Percentiles rank a stretch among this genome's conserved stretches.
Conservation (phyloP, 192 early-diverging fungal species). For the Coemansia sp. region DNA sequence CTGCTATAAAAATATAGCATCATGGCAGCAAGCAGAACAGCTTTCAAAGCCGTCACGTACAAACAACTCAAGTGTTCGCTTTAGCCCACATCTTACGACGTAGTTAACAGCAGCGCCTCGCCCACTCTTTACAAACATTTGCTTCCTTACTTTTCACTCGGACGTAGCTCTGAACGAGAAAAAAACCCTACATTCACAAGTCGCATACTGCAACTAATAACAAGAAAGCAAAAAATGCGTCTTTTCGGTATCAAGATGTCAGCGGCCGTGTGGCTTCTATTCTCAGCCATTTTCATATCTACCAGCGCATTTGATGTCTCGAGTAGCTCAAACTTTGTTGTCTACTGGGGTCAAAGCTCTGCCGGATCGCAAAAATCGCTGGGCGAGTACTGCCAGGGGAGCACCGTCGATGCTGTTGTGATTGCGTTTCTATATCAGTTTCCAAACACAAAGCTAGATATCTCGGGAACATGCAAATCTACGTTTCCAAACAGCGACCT, state of each 20-base stretch:
- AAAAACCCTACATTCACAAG: too few relatives aligned
- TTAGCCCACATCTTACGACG: background rate
- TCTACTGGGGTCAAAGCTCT: constrained; percentile 53
- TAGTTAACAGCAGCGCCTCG: background rate
- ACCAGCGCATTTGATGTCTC: constrained; percentile 23
- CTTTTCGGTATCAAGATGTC: background rate
- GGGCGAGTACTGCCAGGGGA: constrained; percentile 62
- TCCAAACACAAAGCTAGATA: constrained; percentile 58
- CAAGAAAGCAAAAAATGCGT: background rate
- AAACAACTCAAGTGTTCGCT: too few relatives aligned
- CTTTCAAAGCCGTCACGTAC: background rate
- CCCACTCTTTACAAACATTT: background rate
- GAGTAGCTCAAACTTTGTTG: constrained; percentile 48
- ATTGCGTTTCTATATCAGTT: constrained; percentile 63
- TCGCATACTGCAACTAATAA: too few relatives aligned
- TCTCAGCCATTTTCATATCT: background rate
- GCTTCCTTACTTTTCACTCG: background rate
- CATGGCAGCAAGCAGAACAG: background rate
- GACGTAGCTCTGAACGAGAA: too few relatives aligned
- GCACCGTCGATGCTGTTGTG: constrained; percentile 59
- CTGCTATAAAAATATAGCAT: background rate
- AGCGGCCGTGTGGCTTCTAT: background rate
- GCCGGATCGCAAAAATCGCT: constrained; percentile 50
- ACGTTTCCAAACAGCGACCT: constrained; percentile 58
- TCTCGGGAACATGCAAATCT: constrained; percentile 56